A percentile compares a stretch with the other conserved stretches of the same genome.
These are phyloP conservation scores for Heimioporus punctisporus DNA, from an alignment of 1,284 basidiomycete species.

Conservation along the genomic window DNA sequence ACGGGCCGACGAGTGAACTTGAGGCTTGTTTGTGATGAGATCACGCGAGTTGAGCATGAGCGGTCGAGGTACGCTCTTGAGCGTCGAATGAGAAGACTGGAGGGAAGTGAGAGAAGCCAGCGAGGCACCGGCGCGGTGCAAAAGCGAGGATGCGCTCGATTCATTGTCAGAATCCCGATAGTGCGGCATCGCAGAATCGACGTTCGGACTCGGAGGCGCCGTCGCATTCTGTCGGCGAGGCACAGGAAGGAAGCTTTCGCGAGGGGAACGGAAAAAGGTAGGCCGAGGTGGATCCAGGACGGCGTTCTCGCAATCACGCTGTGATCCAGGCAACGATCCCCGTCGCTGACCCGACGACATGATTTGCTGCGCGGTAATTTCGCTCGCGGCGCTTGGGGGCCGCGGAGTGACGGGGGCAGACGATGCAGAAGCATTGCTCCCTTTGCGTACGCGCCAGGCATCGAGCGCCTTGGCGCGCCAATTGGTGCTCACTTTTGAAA, in stretches of 20 bases:
- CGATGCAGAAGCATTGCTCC: constrained; percentile 8
- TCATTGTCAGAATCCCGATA: constrained; percentile 35
- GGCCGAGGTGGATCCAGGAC: constrained; percentile 59
- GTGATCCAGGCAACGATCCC: constrained; percentile 45
- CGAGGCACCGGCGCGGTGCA: constrained; percentile 40
- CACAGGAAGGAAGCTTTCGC: constrained; percentile 53
- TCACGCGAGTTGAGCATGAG: constrained; percentile 54
- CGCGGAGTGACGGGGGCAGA: constrained; percentile 4
- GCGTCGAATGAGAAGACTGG: constrained; percentile 20
- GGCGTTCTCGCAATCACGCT: constrained; percentile 34
- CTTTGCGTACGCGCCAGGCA: constrained; percentile 40
- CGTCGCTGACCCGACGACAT: constrained; percentile 30
- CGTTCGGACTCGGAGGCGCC: constrained; percentile 43
- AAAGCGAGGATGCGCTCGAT: constrained; percentile 22
- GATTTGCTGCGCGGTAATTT: constrained; percentile 13
- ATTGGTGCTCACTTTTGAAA: constrained; percentile 75
- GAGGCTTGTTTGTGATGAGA: constrained; percentile 38
- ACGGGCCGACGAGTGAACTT: constrained; percentile 26
- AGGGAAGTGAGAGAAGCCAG: constrained; percentile 47
- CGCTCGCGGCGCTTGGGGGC: constrained; percentile 18
- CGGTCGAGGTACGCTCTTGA: constrained; percentile 54
- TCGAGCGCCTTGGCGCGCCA: constrained; percentile 64
- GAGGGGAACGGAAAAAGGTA: constrained; percentile 55
- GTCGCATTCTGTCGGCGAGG: constrained; percentile 32
- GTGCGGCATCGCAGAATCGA: constrained; percentile 21